Conservation (phyloP, 495 filamentous ascomycete species). For the Penicillium salamii region DNA sequence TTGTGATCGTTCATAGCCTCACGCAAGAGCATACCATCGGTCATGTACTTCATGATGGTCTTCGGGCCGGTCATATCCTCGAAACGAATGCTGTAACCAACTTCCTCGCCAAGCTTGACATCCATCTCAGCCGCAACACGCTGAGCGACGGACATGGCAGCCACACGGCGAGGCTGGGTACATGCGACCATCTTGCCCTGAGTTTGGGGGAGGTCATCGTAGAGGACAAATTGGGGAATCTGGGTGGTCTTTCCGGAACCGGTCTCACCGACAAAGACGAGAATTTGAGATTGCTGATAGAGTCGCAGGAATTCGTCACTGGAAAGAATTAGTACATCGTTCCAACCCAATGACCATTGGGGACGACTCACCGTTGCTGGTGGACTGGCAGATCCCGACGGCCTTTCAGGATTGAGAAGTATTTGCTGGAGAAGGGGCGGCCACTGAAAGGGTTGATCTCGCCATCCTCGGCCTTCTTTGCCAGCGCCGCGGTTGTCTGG, state of each 20-base stretch:
- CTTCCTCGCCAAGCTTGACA: constrained; percentile 88
- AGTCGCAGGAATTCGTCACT: constrained; percentile 90
- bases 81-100: constrained; percentile 98
- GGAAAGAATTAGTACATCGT: constrained; percentile 6
- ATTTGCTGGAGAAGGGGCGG: constrained; percentile 69
- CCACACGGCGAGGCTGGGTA: constrained; percentile 96
- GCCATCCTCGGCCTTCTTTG: constrained; percentile 71
- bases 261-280: constrained; percentile 98
- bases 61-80: constrained; percentile 90
- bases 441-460: constrained; percentile 84
- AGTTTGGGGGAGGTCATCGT: constrained; percentile 88
- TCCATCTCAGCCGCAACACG: constrained; percentile 98
- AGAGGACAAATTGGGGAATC: constrained; percentile 96
- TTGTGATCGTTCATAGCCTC: constrained; percentile 98
- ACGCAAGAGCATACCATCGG: constrained; percentile 96
- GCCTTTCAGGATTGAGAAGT: constrained; percentile 82
- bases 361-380: constrained; percentile 66
- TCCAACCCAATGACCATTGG: not conserved
- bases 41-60: constrained; percentile 99
- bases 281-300: constrained; percentile 89
- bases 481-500: constrained; percentile 74
- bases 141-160: constrained; percentile 98
- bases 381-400: constrained; percentile 87
- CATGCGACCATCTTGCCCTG: constrained; percentile 88
- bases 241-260: constrained; percentile 99